Evolutionary conservation across 768 basidiomycete species (phyloP).

Genomic region (Roridomyces roridus): DNA sequence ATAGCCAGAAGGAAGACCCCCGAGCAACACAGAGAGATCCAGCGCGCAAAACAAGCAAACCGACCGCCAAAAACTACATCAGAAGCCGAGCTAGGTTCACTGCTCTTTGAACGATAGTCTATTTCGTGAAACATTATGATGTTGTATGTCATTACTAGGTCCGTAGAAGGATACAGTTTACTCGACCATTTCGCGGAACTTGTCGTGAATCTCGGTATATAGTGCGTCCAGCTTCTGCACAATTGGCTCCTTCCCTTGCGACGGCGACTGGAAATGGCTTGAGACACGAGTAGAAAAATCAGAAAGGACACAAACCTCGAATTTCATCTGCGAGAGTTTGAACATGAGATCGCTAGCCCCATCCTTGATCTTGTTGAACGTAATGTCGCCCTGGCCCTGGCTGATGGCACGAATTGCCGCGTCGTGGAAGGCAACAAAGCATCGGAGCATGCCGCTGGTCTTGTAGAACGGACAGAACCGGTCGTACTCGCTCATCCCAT

Average conservation of each 20-base stretch:
- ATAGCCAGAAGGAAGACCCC: conserved; percentile 39
- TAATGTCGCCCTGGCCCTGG: conserved; percentile 79
- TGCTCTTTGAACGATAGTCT: background rate
- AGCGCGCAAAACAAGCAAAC: background rate
- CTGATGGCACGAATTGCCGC: conserved; percentile 85
- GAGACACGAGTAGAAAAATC: background rate
- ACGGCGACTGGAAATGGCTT: conserved; percentile 68
- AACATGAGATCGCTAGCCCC: conserved; percentile 87
- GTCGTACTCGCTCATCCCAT: conserved; percentile 98
- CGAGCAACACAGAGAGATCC: conserved; percentile 10
- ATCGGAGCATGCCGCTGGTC: conserved; percentile 93
- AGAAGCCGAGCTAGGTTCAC: conserved; percentile 1
- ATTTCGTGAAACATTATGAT: conserved; percentile 18
- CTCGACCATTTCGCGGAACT: conserved; percentile 87
- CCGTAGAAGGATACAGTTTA: conserved; percentile 42
- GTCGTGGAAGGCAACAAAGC: conserved; percentile 95
- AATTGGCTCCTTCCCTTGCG: conserved; percentile 86
- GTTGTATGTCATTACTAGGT: conserved; percentile 16
- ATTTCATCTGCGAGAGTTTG: conserved; percentile 99
- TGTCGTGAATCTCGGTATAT: conserved; percentile 88
- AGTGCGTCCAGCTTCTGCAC: conserved; percentile 83
- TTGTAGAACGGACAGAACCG: conserved; percentile 99
- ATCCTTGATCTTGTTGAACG: conserved; percentile 89
- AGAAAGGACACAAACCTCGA: conserved; percentile 68
- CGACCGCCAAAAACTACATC: background rate